Evolutionary conservation across 2,329 filamentous ascomycete species (phyloP), one percentile per base, ranked within the genome.

Genomic region (Aspergillus sp.): DNA sequence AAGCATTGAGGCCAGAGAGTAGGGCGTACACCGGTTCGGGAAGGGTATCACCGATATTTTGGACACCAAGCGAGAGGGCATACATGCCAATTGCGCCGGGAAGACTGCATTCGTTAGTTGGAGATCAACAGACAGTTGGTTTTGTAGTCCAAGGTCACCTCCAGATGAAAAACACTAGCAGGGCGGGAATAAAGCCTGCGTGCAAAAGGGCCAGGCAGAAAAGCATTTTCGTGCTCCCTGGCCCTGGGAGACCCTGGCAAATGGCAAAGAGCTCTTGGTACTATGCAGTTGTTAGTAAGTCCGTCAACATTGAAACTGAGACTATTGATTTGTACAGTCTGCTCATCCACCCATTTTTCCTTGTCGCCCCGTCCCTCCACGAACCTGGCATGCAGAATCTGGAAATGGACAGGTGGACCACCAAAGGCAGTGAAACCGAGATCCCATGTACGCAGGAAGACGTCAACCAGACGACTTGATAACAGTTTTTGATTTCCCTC

Each of bases 231-330:
- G 85, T 88, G 49, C 79, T 84, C 0, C 54, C 84, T 0, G 85
- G 85, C 0, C 85, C 85, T 0, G 80, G 81, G 2, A 88, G 70
- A 1, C 81, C 80, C 64, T 88, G 84, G 12, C 76, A 79, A 37
- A 88, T 66, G 27, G 80, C 82, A 61, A 89, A 88, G 0, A 88
- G 73, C 56, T 88, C 85, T 60, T 86, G 81, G 62, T 83, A 88
- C 80, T 85, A 39, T 33, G 35, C 12, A n/a, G 19, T 3, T 13
- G 6, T 39, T 38, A 39, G 38, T 37, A 40, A 38, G 5, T 1
- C 33, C 28, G 19, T 9, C n/a, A n/a, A n/a, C n/a, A n/a, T n/a
- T n/a, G n/a, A n/a, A n/a, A 12, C 40, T 31, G 43, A 38, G n/a
- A 28, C 51, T 69, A 50, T 60, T 19, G 19, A 19, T 19, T 19